These are phyloP conservation scores for Usnea hakonensis DNA, from an alignment of 495 filamentous ascomycete genomes.

Conservation along the genomic window DNA sequence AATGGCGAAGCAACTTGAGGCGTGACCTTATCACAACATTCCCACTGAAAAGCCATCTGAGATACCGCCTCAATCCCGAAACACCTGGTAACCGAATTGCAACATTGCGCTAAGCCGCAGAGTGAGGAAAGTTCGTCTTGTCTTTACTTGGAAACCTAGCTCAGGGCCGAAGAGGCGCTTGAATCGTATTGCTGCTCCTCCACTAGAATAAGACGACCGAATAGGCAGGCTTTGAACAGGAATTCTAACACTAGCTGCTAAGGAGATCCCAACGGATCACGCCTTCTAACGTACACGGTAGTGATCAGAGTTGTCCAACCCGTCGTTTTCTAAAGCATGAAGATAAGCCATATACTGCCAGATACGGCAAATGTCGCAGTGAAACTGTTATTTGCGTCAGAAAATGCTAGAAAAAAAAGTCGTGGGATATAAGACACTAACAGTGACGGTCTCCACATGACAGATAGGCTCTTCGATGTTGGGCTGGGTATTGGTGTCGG, in stretches of 20 bases:
- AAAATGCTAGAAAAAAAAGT: neutral
- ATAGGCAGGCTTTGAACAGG: too few species aligned
- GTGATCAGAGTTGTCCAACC: neutral
- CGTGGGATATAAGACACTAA: neutral
- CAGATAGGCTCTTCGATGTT: neutral
- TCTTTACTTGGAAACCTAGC: too few species aligned
- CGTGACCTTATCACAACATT: too few species aligned
- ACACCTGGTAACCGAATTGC: too few species aligned
- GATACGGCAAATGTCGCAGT: neutral
- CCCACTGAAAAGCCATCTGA: too few species aligned
- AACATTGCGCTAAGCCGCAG: too few species aligned
- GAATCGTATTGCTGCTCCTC: too few species aligned
- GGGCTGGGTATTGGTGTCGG: neutral
- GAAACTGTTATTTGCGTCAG: neutral
- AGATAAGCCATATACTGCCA: neutral
- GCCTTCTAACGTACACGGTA: neutral
- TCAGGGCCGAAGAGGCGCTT: too few species aligned
- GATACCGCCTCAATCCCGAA: too few species aligned
- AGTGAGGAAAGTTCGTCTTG: too few species aligned
- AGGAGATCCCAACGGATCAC: neutral
- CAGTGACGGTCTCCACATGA: neutral
- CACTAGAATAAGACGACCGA: too few species aligned
- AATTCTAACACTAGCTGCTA: neutral
- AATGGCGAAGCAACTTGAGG: too few species aligned
- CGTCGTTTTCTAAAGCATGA: neutral